Conservation (phyloP, 2,329 filamentous ascomycete species). For the Ophiostoma sp. region DNA sequence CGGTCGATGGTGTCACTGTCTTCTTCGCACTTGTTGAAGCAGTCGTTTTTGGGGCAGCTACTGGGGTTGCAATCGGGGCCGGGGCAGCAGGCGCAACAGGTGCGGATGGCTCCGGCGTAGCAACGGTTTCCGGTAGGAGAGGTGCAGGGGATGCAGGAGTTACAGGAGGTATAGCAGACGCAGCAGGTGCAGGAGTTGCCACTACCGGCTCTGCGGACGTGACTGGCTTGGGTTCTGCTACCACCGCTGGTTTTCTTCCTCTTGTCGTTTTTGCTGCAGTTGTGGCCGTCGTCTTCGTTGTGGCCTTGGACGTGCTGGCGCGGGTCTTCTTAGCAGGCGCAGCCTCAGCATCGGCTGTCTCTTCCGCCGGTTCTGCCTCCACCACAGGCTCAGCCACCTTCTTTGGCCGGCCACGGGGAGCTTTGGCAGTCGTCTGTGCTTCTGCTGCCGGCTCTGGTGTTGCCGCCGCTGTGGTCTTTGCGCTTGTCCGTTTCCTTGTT, state of each 20-base stretch:
- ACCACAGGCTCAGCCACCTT: not conserved
- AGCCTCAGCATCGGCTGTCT: not conserved
- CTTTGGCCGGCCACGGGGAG: not conserved
- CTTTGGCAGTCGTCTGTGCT: not conserved
- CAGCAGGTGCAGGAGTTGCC: not conserved
- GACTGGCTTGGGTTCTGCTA: not conserved
- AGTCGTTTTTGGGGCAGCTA: not conserved
- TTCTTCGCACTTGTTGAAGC: not conserved
- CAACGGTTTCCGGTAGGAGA: too few relatives aligned
- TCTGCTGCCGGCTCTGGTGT: not conserved
- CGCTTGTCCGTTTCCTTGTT: slow-evolving; percentile 26
- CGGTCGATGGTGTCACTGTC: not conserved
- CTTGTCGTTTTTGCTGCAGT: slow-evolving; percentile 16
- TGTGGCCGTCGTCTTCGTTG: not conserved
- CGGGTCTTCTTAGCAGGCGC: slow-evolving; percentile 17
- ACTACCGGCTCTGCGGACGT: not conserved
- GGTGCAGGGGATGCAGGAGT: not conserved
- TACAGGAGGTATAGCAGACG: not conserved
- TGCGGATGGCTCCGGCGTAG: not conserved
- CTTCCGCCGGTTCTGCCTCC: not conserved
- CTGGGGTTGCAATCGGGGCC: not conserved
- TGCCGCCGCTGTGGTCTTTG: slow-evolving; percentile 20
- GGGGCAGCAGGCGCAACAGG: not conserved
- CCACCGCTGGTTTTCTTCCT: slow-evolving; percentile 13
- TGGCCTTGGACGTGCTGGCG: slow-evolving; percentile 17